A percentile compares a stretch with the other conserved stretches of the same genome.
These are phyloP conservation scores for Articulospora tetracladia DNA, from an alignment of 495 filamentous ascomycete species.

Conservation along the genomic window DNA sequence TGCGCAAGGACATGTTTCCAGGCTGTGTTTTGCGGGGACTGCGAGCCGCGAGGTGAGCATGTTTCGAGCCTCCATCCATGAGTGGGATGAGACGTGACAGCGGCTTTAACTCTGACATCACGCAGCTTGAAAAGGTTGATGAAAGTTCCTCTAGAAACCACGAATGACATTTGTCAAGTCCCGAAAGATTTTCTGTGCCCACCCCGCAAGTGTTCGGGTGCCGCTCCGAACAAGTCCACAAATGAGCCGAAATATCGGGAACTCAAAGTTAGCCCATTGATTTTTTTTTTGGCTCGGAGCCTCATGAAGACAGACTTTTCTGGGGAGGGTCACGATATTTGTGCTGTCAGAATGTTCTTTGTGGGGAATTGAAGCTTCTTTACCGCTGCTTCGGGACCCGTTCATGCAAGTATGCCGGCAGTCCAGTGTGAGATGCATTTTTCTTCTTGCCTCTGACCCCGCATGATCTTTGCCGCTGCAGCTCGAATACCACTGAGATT, in stretches of 20 bases:
- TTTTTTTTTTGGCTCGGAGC: neutral
- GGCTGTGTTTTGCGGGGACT: neutral
- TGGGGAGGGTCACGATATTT: neutral
- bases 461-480: neutral
- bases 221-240: neutral
- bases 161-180: neutral
- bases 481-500: neutral
- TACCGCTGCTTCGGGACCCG: neutral
- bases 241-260: neutral
- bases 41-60: neutral
- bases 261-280: neutral
- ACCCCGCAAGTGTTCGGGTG: neutral
- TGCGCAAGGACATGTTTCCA: neutral
- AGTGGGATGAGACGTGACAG: neutral
- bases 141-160: neutral
- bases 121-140: neutral
- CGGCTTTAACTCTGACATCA: neutral
- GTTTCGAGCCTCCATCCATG: neutral
- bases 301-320: neutral
- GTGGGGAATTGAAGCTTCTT: neutral
- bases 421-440: neutral
- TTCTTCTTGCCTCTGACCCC: neutral
- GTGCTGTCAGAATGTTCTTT: neutral
- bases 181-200: neutral
- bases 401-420: neutral